phyloP scores from a whole-genome alignment of 163 green algal genomes.

The Smithsoniella earleae region DNA sequence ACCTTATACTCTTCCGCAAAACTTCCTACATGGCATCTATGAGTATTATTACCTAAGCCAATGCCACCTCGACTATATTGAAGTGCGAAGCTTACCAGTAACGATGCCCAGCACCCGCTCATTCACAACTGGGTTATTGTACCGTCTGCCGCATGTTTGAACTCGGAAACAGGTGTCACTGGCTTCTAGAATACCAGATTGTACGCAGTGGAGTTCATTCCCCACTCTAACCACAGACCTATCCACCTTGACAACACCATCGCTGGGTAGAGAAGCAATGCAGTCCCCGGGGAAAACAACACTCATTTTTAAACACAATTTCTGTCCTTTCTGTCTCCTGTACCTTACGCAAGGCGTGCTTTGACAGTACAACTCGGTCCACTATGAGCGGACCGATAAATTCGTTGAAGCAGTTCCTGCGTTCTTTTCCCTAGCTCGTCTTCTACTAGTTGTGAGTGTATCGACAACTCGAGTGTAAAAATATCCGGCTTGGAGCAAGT shows the following conservation, averaged over 20 bases:
- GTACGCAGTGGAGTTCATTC: neutral
- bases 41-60: neutral
- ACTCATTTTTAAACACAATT: no score
- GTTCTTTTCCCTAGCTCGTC: no score
- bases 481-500: no score
- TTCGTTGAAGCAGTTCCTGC: no score
- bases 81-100: neutral
- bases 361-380: no score
- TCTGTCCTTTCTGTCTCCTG: no score
- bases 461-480: no score
- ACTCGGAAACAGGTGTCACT: neutral
- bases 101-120: conserved; percentile 3
- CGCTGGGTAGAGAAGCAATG: neutral
- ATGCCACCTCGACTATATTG: neutral
- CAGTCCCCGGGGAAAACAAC: conserved; percentile 2
- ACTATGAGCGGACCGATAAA: no score
- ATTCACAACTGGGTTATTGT: neutral
- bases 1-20: conserved; percentile 11
- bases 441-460: no score
- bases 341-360: no score
- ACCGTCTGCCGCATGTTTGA: neutral
- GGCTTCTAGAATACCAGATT: neutral
- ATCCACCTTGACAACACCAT: conserved; percentile 22
- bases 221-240: neutral
- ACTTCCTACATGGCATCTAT: conserved; percentile 2